A percentile compares a stretch with the other conserved stretches of the same genome.
Conservation (phyloP, 441 rosid genomes). For the Adansonia gregorii region DNA sequence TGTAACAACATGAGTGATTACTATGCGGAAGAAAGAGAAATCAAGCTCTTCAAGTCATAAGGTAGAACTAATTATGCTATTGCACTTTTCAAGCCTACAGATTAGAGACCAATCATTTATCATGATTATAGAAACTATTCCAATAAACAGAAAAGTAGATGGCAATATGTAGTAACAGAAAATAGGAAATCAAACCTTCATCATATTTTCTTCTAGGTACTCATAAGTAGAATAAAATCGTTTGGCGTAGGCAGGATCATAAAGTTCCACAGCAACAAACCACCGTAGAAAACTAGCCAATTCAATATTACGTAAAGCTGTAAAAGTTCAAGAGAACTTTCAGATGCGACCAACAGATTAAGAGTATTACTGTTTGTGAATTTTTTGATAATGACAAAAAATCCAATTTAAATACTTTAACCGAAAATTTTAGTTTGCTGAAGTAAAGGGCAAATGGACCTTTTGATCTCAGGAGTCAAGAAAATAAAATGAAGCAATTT, state of each 20-base stretch:
- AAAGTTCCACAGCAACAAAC: slow-evolving; percentile 93
- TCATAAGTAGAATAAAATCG: slow-evolving; percentile 80
- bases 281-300: slow-evolving; percentile 96
- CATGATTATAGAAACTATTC: background rate
- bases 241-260: slow-evolving; percentile 82
- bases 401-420: slow-evolving; percentile 12
- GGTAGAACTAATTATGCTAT: background rate
- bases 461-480: background rate
- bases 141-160: slow-evolving; percentile 10
- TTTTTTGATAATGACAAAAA: background rate
- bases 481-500: background rate
- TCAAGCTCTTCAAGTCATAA: slow-evolving; percentile 11
- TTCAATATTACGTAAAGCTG: slow-evolving; percentile 88
- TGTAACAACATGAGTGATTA: slow-evolving; percentile 42
- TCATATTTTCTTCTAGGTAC: slow-evolving; percentile 74
- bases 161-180: slow-evolving; percentile 8
- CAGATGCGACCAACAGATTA: slow-evolving; percentile 32
- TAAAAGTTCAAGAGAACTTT: slow-evolving; percentile 36
- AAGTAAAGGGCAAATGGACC: background rate
- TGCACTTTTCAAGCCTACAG: background rate
- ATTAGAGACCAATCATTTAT: background rate
- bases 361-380: background rate
- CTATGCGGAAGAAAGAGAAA: slow-evolving; percentile 18
- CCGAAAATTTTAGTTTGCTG: background rate
- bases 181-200: slow-evolving; percentile 56